Evolutionary conservation across 768 basidiomycete species (phyloP).

Genomic region (Royoungia palumana): DNA sequence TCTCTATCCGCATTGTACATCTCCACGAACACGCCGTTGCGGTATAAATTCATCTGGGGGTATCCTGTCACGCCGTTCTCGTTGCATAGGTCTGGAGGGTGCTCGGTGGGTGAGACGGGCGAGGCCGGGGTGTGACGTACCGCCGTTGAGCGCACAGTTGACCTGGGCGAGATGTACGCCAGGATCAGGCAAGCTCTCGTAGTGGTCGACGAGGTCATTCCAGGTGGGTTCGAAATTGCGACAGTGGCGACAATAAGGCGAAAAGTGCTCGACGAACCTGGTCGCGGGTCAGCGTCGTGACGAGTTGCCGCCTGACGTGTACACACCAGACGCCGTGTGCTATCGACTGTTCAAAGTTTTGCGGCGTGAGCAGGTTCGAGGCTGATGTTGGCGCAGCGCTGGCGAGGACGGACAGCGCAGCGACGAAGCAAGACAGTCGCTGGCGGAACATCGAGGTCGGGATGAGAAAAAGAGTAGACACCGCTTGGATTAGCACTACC

Average conservation of each 20-base stretch:
- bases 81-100: constrained; percentile 67
- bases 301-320: neutral
- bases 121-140: constrained; percentile 37
- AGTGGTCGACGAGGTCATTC: constrained; percentile 59
- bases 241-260: constrained; percentile 84
- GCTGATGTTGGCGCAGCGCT: constrained; percentile 35
- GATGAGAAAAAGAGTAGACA: neutral
- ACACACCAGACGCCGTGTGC: constrained; percentile 58
- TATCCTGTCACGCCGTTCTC: constrained; percentile 68
- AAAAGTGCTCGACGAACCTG: constrained; percentile 84
- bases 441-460: neutral
- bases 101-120: neutral
- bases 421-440: constrained; percentile 28
- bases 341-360: constrained; percentile 53
- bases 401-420: constrained; percentile 28
- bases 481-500: constrained; percentile 2
- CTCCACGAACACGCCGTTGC: constrained; percentile 59
- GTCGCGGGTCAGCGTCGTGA: neutral
- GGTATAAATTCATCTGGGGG: constrained; percentile 73
- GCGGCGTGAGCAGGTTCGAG: constrained; percentile 47
- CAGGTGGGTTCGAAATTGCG: constrained; percentile 78
- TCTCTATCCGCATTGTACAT: constrained; percentile 54
- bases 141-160: constrained; percentile 74
- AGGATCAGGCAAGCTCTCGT: constrained; percentile 37
- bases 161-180: constrained; percentile 72